These are phyloP conservation scores for Mycena venus DNA, from an alignment of 768 basidiomycete genomes.

Conservation along the genomic window DNA sequence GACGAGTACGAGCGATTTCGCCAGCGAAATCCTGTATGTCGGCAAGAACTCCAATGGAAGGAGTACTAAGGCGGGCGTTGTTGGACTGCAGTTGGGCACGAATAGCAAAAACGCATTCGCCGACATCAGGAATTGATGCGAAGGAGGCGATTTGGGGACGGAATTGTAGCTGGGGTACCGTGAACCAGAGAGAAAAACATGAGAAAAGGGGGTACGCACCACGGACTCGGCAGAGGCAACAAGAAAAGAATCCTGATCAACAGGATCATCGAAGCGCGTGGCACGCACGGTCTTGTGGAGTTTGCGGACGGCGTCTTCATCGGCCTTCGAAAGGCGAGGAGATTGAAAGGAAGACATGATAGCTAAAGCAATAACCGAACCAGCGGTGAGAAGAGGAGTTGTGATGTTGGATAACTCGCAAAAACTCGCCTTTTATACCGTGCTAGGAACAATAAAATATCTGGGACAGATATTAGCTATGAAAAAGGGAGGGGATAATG, in stretches of 20 bases:
- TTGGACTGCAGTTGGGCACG: not conserved
- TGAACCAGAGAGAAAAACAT: not conserved
- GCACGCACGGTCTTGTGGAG: not conserved
- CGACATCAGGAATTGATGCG: not conserved
- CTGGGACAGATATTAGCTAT: not conserved
- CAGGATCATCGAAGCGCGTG: constrained; percentile 1
- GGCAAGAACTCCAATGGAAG: not conserved
- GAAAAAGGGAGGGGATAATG: not conserved
- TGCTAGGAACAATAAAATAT: not conserved
- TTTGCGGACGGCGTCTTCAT: not conserved
- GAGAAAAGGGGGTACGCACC: too few relatives aligned
- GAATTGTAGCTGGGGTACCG: not conserved
- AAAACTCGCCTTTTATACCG: not conserved
- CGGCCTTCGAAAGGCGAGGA: not conserved
- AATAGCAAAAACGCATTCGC: constrained; percentile 1
- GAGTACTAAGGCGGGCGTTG: not conserved
- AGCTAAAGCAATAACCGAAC: not conserved
- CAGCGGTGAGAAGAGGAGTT: not conserved
- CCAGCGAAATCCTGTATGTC: not conserved
- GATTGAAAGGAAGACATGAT: not conserved
- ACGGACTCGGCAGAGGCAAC: not conserved
- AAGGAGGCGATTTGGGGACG: not conserved
- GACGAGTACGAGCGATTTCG: too few relatives aligned
- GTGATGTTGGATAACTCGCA: not conserved
- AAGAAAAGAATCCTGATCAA: constrained; percentile 16